Percentiles rank a stretch among this genome's conserved stretches.
These are phyloP conservation scores for Petrea volubilis DNA, from an alignment of 257 asterid genomes.

Conservation along the genomic window DNA sequence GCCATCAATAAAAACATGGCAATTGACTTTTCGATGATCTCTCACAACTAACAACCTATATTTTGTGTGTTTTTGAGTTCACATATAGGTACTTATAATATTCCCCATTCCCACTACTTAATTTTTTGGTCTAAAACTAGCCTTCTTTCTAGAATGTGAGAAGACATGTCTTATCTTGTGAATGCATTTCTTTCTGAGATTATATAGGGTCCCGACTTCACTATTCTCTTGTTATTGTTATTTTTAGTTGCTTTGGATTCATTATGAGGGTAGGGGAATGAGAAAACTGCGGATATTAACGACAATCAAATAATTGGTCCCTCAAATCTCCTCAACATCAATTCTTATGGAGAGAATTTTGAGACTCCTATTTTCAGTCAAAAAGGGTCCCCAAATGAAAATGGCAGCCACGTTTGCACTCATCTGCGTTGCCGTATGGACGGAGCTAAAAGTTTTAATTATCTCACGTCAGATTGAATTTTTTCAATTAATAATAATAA, in stretches of 20 bases:
- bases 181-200: background rate
- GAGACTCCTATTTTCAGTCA: no score
- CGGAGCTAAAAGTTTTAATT: no score
- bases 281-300: background rate
- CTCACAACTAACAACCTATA: background rate
- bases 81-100: background rate
- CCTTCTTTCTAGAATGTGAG: background rate
- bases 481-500: no score
- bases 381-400: no score
- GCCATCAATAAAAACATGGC: conserved; percentile 13
- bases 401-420: no score
- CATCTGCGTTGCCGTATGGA: no score
- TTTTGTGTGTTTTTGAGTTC: background rate
- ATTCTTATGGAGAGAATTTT: background rate
- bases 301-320: background rate
- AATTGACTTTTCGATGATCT: conserved; percentile 10
- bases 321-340: background rate
- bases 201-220: background rate
- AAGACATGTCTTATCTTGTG: background rate
- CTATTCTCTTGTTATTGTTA: background rate
- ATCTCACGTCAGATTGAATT: no score
- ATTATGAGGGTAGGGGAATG: background rate
- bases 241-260: background rate
- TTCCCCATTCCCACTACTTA: background rate
- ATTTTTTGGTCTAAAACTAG: background rate